Conservation (phyloP, 78 protist species). For the Salpingoeca rosetta region DNA sequence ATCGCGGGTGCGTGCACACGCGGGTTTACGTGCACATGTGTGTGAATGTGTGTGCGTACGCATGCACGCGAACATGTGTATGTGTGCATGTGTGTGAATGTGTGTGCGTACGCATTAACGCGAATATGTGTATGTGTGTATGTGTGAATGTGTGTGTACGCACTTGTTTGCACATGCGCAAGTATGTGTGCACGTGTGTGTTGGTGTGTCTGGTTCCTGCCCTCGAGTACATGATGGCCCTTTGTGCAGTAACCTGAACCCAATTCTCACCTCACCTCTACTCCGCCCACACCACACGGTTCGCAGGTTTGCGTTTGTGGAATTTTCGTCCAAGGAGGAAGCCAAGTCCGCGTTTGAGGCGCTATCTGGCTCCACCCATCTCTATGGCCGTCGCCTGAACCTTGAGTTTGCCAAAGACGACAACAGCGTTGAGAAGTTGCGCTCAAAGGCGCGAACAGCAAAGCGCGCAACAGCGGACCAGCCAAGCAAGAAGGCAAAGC, state of each 20-base stretch:
- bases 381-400: conserved; percentile 84
- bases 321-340: conserved; percentile 78
- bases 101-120: not conserved
- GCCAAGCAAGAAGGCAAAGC: not conserved
- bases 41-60: not conserved
- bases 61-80: not conserved
- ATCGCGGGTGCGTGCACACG: not conserved
- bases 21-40: not conserved
- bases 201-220: too few relatives aligned
- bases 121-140: too few relatives aligned
- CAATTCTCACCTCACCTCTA: too few relatives aligned
- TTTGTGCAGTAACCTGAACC: too few relatives aligned
- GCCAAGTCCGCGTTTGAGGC: conserved; percentile 77
- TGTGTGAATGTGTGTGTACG: too few relatives aligned
- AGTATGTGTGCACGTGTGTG: too few relatives aligned
- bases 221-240: too few relatives aligned
- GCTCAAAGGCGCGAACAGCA: conserved; percentile 8
- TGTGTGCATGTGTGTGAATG: not conserved
- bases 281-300: too few relatives aligned
- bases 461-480: not conserved
- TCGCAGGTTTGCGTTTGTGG: conserved; percentile 95
- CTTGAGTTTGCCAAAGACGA: conserved; percentile 63
- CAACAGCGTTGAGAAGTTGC: conserved; percentile 24
- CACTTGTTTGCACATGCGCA: too few relatives aligned
- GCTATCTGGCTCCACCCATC: conserved; percentile 72